Base-by-base conservation (phyloP, 495 filamentous ascomycete genomes). In the Talaromyces borbonicus region DNA sequence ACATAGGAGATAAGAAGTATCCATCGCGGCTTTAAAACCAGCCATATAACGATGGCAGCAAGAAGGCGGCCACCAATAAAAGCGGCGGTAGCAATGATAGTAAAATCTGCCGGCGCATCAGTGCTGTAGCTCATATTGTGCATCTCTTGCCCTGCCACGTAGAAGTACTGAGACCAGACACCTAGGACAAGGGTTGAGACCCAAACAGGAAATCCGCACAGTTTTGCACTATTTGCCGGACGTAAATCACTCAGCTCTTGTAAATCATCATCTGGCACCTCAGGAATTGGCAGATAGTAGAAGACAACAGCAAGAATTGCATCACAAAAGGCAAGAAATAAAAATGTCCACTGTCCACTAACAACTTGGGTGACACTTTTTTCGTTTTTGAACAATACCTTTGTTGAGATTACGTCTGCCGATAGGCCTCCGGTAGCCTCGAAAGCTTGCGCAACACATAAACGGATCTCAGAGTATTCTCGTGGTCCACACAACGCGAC, bases 271-370 rank as follows among this genome's bases (percentile, higher is more conserved):
- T 84, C 80, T 2, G 77, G 75, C 4, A 78, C 78, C 61, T 85
- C 81, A 3, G 82, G 82, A 8, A 86, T 66, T 5, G 73, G 73
- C 1, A 81, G 57, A 51, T 84, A 84, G 48, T 77, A 81, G 56
- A 82, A 83, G 1, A 64, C 69, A 12, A 84, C 61, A 8, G 81
- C 80, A 2, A 86, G 66, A 6, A 80, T 53, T 11, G 83, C 68
- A 42, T 74, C 78, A 54, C 83, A 81, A 3, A 85, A 63, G 3
- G 76, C 70, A 42, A 83, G 81, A 30, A 73, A 80, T 3, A 86
- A 74, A 48, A 84, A 85, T 9, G 80, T 71, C 82, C 82, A 86
- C 56, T 86, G 82, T 1, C 81, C 77, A 49, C 81, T 68, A 15
- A 82, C 72, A 7, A 85, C 59, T 15, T 75, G 72, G 0, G 72